A percentile compares a stretch with the other conserved stretches of the same genome.
phyloP scores from a whole-genome alignment of 768 basidiomycete genomes.

The Butyriboletus loyo region DNA sequence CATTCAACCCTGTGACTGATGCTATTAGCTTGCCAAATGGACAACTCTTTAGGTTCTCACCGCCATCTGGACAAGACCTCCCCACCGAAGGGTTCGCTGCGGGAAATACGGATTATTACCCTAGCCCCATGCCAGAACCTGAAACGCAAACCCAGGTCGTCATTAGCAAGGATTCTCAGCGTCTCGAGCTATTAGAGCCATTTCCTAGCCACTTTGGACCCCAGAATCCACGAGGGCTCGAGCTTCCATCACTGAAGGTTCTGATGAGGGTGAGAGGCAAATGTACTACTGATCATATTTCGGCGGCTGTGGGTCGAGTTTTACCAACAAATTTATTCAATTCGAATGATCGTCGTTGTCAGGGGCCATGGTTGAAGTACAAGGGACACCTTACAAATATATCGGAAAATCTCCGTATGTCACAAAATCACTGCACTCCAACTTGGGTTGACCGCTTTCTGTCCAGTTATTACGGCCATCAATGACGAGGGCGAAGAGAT shows the following conservation, averaged over 20 bases:
- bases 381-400: conserved; percentile 97
- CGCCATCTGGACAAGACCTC: conserved; percentile 83
- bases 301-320: conserved; percentile 72
- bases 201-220: conserved; percentile 73
- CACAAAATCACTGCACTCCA: not conserved
- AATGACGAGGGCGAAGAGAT: conserved; percentile 95
- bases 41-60: conserved; percentile 74
- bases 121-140: conserved; percentile 68
- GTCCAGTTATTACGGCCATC: conserved; percentile 83
- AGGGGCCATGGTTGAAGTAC: conserved; percentile 99
- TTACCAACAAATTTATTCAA: not conserved
- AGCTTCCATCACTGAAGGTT: conserved; percentile 80
- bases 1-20: conserved; percentile 92
- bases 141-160: conserved; percentile 73
- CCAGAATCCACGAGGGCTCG: conserved; percentile 52
- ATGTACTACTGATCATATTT: conserved; percentile 99
- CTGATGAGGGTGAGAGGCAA: conserved; percentile 94
- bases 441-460: conserved; percentile 2
- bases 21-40: conserved; percentile 65
- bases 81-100: conserved; percentile 79
- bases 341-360: conserved; percentile 6
- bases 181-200: conserved; percentile 84
- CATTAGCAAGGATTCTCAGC: conserved; percentile 74
- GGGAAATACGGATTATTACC: conserved; percentile 75
- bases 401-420: conserved; percentile 88